Conservation (phyloP, 2,329 filamentous ascomycete genomes). For the Fulvia fulva region DNA sequence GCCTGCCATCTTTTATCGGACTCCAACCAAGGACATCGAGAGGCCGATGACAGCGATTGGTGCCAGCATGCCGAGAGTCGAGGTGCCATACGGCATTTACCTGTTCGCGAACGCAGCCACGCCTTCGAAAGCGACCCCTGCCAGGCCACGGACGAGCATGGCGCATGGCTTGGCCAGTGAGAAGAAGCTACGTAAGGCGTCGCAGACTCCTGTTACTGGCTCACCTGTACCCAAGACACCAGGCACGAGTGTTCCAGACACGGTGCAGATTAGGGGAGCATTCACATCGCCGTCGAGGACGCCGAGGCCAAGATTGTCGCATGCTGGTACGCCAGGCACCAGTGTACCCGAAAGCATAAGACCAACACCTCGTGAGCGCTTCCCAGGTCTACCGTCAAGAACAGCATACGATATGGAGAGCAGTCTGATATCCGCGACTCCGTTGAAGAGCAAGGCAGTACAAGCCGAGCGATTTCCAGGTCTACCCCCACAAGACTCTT, state of each 20-base stretch:
- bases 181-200: conserved; percentile 3
- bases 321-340: conserved; percentile 1
- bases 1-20: conserved; percentile 21
- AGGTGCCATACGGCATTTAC: conserved; percentile 17
- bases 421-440: neutral
- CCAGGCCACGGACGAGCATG: neutral
- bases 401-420: conserved; percentile 12
- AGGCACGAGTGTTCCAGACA: conserved; percentile 7
- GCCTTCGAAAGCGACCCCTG: neutral
- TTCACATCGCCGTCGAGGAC: neutral
- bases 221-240: conserved; percentile 3
- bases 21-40: conserved; percentile 11
- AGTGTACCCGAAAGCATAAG: neutral
- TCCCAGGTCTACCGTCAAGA: conserved; percentile 15
- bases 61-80: conserved; percentile 23
- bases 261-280: neutral
- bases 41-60: conserved; percentile 32
- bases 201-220: conserved; percentile 4
- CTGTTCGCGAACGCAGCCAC: neutral
- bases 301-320: neutral
- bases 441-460: neutral
- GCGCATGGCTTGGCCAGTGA: conserved; percentile 1
- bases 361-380: neutral
- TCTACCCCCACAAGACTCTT: neutral
- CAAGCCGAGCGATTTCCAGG: neutral